Evolutionary conservation across 805 yeast genomes (phyloP).

Genomic region (Yueomyces sinensis): DNA sequence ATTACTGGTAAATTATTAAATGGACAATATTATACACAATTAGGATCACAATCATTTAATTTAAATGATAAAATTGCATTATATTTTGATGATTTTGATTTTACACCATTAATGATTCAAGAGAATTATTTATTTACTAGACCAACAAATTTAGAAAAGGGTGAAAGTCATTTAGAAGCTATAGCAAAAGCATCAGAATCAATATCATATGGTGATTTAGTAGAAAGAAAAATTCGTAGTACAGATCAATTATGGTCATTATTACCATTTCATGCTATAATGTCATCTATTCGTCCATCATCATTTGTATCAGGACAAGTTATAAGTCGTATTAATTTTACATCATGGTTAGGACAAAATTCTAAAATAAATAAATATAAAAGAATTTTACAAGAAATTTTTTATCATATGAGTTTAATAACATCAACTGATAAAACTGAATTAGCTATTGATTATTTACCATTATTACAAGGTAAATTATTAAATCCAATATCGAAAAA

Average conservation of each 20-base stretch:
- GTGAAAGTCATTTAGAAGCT: constrained; percentile 42
- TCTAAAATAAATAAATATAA: constrained; percentile 70
- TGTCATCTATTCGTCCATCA: constrained; percentile 76
- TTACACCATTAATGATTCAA: constrained; percentile 91
- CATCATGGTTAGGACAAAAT: constrained; percentile 82
- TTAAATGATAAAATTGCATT: constrained; percentile 75
- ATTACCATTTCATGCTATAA: constrained; percentile 78
- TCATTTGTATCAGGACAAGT: constrained; percentile 60
- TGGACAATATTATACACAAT: constrained; percentile 40
- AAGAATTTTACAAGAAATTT: constrained; percentile 73
- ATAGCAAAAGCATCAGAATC: constrained; percentile 75
- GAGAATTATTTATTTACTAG: constrained; percentile 71
- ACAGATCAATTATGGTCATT: constrained; percentile 91
- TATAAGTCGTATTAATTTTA: constrained; percentile 59
- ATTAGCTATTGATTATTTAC: constrained; percentile 64
- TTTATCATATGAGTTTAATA: constrained; percentile 71
- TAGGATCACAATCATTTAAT: constrained; percentile 34
- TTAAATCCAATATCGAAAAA: constrained; percentile 41
- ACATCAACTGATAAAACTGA: constrained; percentile 67
- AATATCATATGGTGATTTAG: constrained; percentile 72
- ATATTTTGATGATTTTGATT: constrained; percentile 88
- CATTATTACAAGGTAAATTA: constrained; percentile 45
- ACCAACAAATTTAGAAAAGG: constrained; percentile 35
- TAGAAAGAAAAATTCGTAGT: constrained; percentile 72
- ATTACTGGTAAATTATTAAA: constrained; percentile 56